Base-by-base conservation (phyloP, 2,329 filamentous ascomycete genomes). In the Pleoardoris graminearum region DNA sequence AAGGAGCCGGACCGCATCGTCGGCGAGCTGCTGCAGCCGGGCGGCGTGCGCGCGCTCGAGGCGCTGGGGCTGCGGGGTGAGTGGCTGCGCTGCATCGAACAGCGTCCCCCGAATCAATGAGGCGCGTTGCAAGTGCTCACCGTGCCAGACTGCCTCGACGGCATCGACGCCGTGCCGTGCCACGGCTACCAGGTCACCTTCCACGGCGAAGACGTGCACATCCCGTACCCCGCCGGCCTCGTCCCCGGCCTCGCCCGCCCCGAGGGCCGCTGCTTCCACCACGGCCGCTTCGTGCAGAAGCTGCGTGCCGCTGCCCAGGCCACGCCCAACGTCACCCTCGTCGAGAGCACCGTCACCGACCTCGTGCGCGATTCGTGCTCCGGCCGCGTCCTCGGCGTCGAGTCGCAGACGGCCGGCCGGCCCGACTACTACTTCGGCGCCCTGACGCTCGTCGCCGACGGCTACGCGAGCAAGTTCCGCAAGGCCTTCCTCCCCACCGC, bases 1-100 rank as follows among this genome's bases (percentile, higher is more conserved):
- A 91, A 91, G 75, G 88, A 97, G 78, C 94, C 94, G 17, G 89
- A 97, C 77, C 86, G 94, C 59, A 99, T 99, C 62, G 91, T 99
- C 42, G 94, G 94, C 64, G 94, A 99, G 77, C 78, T 99, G 59
- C 79, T 99, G 64, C 94, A 99, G 75, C 94, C 94, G 0, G 94
- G 94, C 45, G 94, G 94, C 44, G 86, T 96, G 29, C 80, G 84
- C 47, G 89, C 94, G 7, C 80, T 99, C 65, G 82, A 86, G 67
- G 85, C 89, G 69, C 79, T 99, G 44, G 94, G 94, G 2, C 76
- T 99, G 58, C 81, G 79, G 49, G 63, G 69, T 72, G n/a, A n/a
- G n/a, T n/a, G n/a, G n/a, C n/a, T n/a, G n/a, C n/a, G n/a, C n/a
- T n/a, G n/a, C n/a, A n/a, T n/a, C n/a, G n/a, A n/a, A n/a, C n/a